Conservation (phyloP, 805 yeast genomes). For the Yarrowia yakushimensis region DNA sequence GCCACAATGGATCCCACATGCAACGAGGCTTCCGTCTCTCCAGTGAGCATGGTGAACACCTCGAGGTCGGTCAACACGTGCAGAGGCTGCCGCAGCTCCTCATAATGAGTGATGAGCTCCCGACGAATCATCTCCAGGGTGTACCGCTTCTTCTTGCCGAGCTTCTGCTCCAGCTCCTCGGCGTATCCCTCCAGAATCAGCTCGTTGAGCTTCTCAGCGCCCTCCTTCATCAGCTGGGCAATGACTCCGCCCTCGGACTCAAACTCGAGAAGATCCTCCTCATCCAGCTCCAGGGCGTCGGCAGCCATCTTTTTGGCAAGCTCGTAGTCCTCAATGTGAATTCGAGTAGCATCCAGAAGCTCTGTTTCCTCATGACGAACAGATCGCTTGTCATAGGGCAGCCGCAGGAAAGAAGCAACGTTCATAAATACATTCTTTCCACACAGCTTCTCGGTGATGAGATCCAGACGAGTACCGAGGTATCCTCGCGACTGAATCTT, state of each 20-base stretch:
- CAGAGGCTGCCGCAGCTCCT: constrained; percentile 75
- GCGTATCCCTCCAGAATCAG: constrained; percentile 89
- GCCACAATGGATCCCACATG: constrained; percentile 70
- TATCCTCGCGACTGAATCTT: constrained; percentile 72
- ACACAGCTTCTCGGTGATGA: constrained; percentile 74
- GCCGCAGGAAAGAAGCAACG: constrained; percentile 83
- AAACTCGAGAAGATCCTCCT: constrained; percentile 78
- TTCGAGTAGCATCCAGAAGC: constrained; percentile 86
- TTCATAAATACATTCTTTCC: constrained; percentile 82
- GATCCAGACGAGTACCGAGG: constrained; percentile 66
- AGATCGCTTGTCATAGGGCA: constrained; percentile 63
- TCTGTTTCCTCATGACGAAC: constrained; percentile 56
- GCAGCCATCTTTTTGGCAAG: constrained; percentile 96
- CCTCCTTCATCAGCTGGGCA: constrained; percentile 64
- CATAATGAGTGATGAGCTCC: constrained; percentile 83
- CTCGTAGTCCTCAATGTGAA: constrained; percentile 97
- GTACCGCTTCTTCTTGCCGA: constrained; percentile 61
- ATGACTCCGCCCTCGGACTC: constrained; percentile 82
- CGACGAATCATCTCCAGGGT: constrained; percentile 79
- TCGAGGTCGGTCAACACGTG: constrained; percentile 62
- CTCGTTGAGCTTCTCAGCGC: constrained; percentile 77
- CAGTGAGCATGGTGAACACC: constrained; percentile 84
- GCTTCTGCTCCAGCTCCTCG: constrained; percentile 68
- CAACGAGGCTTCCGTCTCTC: constrained; percentile 72
- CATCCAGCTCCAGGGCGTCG: constrained; percentile 93